Percentiles rank a stretch among this genome's conserved stretches.
Conservation (phyloP, 257 asterid genomes). For the Fraxinus pennsylvanica region DNA sequence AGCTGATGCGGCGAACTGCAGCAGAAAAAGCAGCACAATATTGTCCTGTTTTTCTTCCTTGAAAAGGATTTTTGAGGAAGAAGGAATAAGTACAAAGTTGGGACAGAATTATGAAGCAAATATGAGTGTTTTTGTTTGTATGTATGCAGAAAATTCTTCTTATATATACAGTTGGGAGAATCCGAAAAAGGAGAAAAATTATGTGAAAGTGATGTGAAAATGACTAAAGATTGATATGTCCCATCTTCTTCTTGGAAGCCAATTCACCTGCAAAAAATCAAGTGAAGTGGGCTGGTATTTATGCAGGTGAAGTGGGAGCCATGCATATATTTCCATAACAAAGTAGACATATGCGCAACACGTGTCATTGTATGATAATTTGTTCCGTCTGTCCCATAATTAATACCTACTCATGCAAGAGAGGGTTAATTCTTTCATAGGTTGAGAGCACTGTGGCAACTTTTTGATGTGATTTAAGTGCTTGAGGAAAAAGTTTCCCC, state of each 20-base stretch:
- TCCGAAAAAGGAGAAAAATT: not conserved
- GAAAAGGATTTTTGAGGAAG: not conserved
- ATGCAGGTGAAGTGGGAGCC: conserved; percentile 27
- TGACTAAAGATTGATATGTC: not conserved
- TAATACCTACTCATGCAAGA: not conserved
- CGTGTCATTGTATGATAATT: conserved; percentile 22
- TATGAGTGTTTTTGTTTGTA: not conserved
- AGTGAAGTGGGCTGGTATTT: conserved; percentile 32
- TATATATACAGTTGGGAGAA: not conserved
- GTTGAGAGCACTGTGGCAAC: not conserved
- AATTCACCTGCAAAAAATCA: conserved; percentile 7
- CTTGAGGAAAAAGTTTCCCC: no score
- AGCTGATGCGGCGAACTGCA: conserved; percentile 14
- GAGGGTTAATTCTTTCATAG: not conserved
- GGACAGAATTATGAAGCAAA: not conserved
- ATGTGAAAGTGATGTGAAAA: not conserved
- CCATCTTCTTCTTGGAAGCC: not conserved
- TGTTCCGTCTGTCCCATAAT: conserved; percentile 23
- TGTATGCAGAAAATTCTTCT: not conserved
- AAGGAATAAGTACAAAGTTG: not conserved
- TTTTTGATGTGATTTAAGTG: no score
- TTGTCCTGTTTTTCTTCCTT: not conserved
- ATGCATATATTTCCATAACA: conserved; percentile 23
- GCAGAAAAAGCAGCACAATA: not conserved
- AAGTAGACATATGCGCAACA: conserved; percentile 26